These are phyloP conservation scores for Aureobasidium sp. DNA, from an alignment of 2,329 filamentous ascomycete species.

Conservation along the genomic window DNA sequence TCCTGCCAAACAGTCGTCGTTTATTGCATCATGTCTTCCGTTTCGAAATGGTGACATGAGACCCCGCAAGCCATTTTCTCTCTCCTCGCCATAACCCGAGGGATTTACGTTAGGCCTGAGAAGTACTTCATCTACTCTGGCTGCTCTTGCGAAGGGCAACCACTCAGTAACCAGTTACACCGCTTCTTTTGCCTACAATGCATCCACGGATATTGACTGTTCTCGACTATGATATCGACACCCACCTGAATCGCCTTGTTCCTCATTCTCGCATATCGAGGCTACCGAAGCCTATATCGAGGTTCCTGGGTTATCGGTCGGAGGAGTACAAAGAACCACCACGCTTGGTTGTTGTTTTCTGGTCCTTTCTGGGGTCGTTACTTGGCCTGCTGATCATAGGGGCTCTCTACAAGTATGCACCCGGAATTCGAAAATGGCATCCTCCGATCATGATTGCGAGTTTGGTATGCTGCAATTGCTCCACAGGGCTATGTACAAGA, in stretches of 20 bases:
- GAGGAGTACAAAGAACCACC: slow-evolving; percentile 31
- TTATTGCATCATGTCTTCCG: not conserved
- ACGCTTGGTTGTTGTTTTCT: slow-evolving; percentile 32
- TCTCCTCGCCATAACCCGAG: not conserved
- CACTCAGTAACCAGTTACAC: not conserved
- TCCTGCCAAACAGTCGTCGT: not conserved
- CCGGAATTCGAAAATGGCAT: slow-evolving; percentile 27
- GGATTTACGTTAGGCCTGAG: not conserved
- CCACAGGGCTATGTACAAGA: not conserved
- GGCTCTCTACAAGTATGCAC: slow-evolving; percentile 33
- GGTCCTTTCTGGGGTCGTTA: slow-evolving; percentile 36
- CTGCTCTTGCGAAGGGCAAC: not conserved
- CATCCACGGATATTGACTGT: slow-evolving; percentile 11
- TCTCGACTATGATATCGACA: slow-evolving; percentile 64
- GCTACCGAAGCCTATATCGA: slow-evolving; percentile 57
- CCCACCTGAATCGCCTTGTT: slow-evolving; percentile 61
- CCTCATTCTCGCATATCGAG: slow-evolving; percentile 55
- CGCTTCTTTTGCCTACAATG: slow-evolving; percentile 3
- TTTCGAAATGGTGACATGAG: not conserved
- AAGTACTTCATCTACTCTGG: not conserved
- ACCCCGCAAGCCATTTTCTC: not conserved
- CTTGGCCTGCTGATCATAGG: slow-evolving; percentile 34
- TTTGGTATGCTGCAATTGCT: slow-evolving; percentile 24
- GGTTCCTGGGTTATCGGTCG: slow-evolving; percentile 49
- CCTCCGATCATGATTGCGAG: slow-evolving; percentile 37